phyloP scores from a whole-genome alignment of 2,329 filamentous ascomycete genomes.

The Cordyceps militaris region DNA sequence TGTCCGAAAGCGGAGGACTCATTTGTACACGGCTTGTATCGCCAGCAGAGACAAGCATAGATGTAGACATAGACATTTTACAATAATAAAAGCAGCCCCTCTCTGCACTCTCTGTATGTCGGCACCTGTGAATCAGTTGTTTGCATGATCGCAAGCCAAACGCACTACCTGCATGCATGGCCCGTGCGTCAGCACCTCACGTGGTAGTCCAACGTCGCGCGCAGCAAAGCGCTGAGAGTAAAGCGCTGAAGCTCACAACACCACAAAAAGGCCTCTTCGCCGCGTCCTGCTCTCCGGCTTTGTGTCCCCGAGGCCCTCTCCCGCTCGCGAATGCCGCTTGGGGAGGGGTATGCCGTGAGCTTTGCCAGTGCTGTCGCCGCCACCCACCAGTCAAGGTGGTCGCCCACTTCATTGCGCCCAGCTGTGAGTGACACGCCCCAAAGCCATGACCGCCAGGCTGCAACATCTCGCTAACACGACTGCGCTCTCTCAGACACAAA shows the following conservation, averaged over 20 bases:
- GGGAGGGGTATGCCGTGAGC: conserved; percentile 19
- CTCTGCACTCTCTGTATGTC: no score
- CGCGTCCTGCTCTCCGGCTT: neutral
- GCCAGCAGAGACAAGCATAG: neutral
- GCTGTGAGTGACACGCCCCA: neutral
- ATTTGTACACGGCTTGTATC: neutral
- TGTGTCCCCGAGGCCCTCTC: conserved; percentile 1
- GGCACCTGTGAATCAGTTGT: neutral
- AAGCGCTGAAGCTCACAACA: conserved; percentile 7
- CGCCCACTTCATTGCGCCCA: neutral
- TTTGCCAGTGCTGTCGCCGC: neutral
- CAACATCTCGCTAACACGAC: neutral
- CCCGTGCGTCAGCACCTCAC: conserved; percentile 11
- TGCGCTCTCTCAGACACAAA: neutral
- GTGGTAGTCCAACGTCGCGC: conserved; percentile 10
- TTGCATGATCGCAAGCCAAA: neutral
- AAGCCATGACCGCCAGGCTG: neutral
- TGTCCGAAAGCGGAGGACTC: neutral
- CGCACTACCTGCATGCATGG: neutral
- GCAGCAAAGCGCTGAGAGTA: neutral
- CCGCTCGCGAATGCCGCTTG: conserved; percentile 17
- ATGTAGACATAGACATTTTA: no score
- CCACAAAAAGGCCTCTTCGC: neutral
- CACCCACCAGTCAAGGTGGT: neutral
- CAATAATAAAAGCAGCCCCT: neutral